phyloP scores from a whole-genome alignment of 352 stramenopile species.

The Pythium sp. region DNA sequence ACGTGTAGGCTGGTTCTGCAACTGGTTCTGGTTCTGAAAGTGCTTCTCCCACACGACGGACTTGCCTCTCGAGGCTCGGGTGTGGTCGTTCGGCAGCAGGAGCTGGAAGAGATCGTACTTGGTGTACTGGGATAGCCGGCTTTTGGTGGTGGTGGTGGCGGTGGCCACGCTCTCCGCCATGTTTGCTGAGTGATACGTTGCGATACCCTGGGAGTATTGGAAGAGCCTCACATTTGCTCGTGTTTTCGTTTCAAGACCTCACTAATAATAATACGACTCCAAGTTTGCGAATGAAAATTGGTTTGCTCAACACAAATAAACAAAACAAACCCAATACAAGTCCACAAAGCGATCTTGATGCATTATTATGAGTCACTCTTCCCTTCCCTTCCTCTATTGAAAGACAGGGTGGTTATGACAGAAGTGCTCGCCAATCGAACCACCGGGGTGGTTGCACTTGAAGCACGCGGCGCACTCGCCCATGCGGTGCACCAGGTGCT shows the following conservation, averaged over 20 bases:
- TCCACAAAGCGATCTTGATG: background rate
- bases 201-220: background rate
- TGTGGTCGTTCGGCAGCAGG: slow-evolving; percentile 35
- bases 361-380: background rate
- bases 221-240: background rate
- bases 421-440: slow-evolving; percentile 45
- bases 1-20: slow-evolving; percentile 11
- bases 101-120: slow-evolving; percentile 30
- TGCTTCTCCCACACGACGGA: slow-evolving; percentile 34
- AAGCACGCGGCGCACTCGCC: slow-evolving; percentile 31
- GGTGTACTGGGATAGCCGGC: background rate
- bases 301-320: background rate
- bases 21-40: slow-evolving; percentile 25
- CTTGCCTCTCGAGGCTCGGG: slow-evolving; percentile 25
- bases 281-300: background rate
- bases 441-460: slow-evolving; percentile 60
- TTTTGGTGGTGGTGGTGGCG: background rate
- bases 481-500: slow-evolving; percentile 47
- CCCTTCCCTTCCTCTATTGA: background rate
- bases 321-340: background rate
- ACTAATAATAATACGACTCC: background rate
- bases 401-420: background rate
- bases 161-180: background rate
- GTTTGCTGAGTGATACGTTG: background rate
- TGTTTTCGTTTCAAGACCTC: background rate